Evolutionary conservation across 371 early-diverging fungal genomes (phyloP), one percentile per base, ranked within the genome.

Genomic region (Coemansia sp.): DNA sequence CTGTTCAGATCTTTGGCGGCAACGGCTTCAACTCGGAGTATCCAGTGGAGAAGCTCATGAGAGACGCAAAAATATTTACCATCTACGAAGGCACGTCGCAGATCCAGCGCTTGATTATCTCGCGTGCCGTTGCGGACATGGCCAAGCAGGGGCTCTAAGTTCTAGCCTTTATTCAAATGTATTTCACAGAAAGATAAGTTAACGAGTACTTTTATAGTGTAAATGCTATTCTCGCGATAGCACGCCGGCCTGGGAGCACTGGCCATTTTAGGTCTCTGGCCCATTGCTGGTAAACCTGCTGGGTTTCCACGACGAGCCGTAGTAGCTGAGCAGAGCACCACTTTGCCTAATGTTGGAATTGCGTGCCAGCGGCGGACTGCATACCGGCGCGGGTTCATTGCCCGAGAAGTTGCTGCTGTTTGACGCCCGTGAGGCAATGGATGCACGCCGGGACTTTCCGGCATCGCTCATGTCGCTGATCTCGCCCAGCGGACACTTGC

Each of bases 71-170:
- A 81, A 95, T 95, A 69, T 95, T 94, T 82, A 90, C 89, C 81
- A 96, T 97, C 60, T 97, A 96, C 72, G 98, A 97, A 80, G 98
- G 98, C 57, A 97, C 98, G 5, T 87, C 89, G 14, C 95, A 97
- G 82, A 93, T 96, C 72, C 97, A 96, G 82, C 86, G 97, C 50
- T 77, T 95, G 55, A 88, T 97, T 60, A 91, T 95, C 72, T 89
- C 90, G 57, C 83, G 93, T 48, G 75, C 82, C 16, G 55, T 94
- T 36, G 81, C 88, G 9, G 92, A 94, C 40, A 48, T 48, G 8
- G 72, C 76, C 53, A 69, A 66, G 63, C 66, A 75, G 49, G 11
- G 12, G 6, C 43, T 34, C 36, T 36, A 16, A 35, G 30, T 40
- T 8, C 36, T 8, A 20, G 31, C 2, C 2, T 40, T 10, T 55